Percentiles rank a stretch among this genome's conserved stretches.
phyloP scores from a whole-genome alignment of 208 protist genomes.

The Crithidia acanthocephali region DNA sequence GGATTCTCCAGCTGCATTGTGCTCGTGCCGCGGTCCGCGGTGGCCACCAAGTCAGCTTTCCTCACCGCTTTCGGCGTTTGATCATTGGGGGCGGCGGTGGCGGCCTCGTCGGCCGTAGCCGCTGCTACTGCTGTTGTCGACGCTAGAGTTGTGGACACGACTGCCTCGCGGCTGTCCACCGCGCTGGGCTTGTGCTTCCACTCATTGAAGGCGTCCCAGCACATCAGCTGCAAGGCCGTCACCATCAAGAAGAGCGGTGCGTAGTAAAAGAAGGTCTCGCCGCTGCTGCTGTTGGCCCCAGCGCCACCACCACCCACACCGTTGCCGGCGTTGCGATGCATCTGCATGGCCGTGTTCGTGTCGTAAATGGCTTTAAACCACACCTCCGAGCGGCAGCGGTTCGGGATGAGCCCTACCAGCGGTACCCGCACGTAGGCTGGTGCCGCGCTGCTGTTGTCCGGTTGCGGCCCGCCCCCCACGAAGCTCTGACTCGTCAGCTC shows the following conservation, averaged over 20 bases:
- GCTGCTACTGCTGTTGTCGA: neutral
- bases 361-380: constrained; percentile 57
- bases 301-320: neutral
- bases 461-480: constrained; percentile 2
- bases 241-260: constrained; percentile 80
- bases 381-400: constrained; percentile 78
- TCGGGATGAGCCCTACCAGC: constrained; percentile 71
- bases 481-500: constrained; percentile 18
- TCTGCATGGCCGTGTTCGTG: constrained; percentile 1
- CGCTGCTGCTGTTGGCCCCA: constrained; percentile 21
- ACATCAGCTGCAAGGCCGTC: constrained; percentile 81
- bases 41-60: neutral
- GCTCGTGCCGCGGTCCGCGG: neutral
- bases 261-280: constrained; percentile 39
- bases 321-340: constrained; percentile 1
- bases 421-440: constrained; percentile 49
- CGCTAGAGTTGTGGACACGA: neutral
- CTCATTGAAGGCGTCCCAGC: constrained; percentile 76
- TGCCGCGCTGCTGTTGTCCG: neutral
- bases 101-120: neutral
- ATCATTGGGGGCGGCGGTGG: neutral
- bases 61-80: neutral
- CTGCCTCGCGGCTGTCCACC: constrained; percentile 1
- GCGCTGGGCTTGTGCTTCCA: constrained; percentile 20
- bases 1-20: constrained; percentile 8